Evolutionary conservation across 306 rosid species (phyloP), one percentile per base, ranked within the genome.

Genomic region (Begonia masoniana): DNA sequence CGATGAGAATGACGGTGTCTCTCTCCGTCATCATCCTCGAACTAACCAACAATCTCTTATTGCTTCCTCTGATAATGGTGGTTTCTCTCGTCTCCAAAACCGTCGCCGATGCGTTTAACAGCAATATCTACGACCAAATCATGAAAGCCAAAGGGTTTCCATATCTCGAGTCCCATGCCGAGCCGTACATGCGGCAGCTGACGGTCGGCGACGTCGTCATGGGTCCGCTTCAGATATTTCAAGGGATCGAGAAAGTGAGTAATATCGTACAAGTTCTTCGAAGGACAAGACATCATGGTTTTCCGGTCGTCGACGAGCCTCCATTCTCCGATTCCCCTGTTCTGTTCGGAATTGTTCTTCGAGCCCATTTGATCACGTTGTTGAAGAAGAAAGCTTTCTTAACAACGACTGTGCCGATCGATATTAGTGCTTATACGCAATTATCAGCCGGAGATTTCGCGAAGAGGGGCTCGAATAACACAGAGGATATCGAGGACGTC

Each of bases 71-170:
- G 49, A 73, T 86, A 73, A 92, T 92, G 96, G 63, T 92, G 70
- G 96, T 83, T 54, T 93, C 86, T 61, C 79, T 86, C 68, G 64
- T 83, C 55, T 86, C 99, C 45, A 92, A 83, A 71, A 81, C 93
- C 24, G 87, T 82, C 49, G 99, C 87, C 2, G 95, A 92, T 72
- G 74, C 71, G 64, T 92, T 92, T 82, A 92, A 81, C 52, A 68
- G 73, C 50, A 83, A 77, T 60, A 79, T 92, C 53, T 92, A 86
- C 59, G 91, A 92, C 68, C 78, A 81, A 57, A 92, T 92, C 59
- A 86, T 92, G 96, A 92, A 79, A 77, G 82, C 82, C 14, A 92
- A 92, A 73, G 96, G 99, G 52, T 73, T 92, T 50, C 99, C 99
- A 39, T 92, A 83, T 63, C 76, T 92, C n/a, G 80, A 71, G 71